Conservation (phyloP, 495 filamentous ascomycete species). For the Tuber calosporum region DNA sequence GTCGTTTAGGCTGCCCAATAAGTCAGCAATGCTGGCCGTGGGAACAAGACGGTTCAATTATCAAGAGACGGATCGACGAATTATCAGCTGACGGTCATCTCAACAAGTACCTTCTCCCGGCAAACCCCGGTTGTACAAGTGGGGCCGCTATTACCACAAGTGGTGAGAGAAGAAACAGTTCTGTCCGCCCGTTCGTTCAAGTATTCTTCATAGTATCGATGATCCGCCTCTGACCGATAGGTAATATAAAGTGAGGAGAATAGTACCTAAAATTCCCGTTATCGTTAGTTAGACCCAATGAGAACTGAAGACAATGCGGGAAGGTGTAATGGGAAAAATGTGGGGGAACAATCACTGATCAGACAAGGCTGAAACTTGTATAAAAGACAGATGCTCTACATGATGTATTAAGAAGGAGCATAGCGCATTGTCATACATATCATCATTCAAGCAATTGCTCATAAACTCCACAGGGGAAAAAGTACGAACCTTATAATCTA, state of each 20-base stretch:
- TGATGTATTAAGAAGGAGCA: slow-evolving; percentile 41
- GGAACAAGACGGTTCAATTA: not conserved
- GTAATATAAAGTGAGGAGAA: not conserved
- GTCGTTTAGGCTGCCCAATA: slow-evolving; percentile 8
- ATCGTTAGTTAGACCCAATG: slow-evolving; percentile 7
- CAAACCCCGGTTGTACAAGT: slow-evolving; percentile 37
- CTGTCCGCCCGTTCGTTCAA: slow-evolving; percentile 44
- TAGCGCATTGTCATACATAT: slow-evolving; percentile 40
- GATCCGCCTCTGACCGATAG: slow-evolving; percentile 1
- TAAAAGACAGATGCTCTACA: slow-evolving; percentile 39
- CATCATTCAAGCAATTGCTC: slow-evolving; percentile 36
- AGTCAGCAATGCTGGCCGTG: slow-evolving; percentile 19
- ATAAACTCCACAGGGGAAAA: not conserved
- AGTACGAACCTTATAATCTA: slow-evolving; percentile 24
- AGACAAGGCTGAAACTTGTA: slow-evolving; percentile 44
- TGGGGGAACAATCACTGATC: slow-evolving; percentile 34
- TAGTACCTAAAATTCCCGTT: slow-evolving; percentile 15
- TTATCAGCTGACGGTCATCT: slow-evolving; percentile 42
- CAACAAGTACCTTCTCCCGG: slow-evolving; percentile 39
- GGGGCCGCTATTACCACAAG: slow-evolving; percentile 38
- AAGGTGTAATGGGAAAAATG: slow-evolving; percentile 2
- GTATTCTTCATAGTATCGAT: slow-evolving; percentile 38
- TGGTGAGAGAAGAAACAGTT: slow-evolving; percentile 37
- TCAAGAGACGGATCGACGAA: slow-evolving; percentile 8
- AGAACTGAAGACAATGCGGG: not conserved